A percentile compares a stretch with the other conserved stretches of the same genome.
These are phyloP conservation scores for Aspergillus proliferans DNA, from an alignment of 2,329 filamentous ascomycete species.

Conservation along the genomic window DNA sequence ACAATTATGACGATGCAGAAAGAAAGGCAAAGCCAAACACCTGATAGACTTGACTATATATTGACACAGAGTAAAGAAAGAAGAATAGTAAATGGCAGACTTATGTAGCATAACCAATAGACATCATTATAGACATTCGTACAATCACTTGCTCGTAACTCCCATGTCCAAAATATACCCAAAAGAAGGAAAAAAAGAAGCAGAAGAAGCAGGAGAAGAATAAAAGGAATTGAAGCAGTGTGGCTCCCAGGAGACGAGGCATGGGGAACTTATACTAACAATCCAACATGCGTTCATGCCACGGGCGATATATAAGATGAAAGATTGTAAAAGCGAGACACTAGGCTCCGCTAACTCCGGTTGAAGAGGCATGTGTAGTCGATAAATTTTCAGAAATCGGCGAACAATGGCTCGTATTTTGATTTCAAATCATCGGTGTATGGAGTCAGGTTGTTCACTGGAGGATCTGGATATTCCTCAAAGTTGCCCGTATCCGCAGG, in stretches of 20 bases:
- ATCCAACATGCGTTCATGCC: no score
- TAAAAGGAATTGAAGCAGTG: background rate
- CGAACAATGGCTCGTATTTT: conserved; percentile 56
- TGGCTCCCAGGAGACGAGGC: background rate
- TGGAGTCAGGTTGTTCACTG: conserved; percentile 46
- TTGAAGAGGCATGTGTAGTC: background rate
- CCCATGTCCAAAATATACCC: background rate
- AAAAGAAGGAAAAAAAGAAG: background rate
- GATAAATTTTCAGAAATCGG: conserved; percentile 47
- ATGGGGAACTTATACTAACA: no score
- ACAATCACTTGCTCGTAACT: background rate
- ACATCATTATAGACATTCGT: background rate
- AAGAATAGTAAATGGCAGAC: background rate
- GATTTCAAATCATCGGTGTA: conserved; percentile 57
- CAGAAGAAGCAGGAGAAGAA: background rate
- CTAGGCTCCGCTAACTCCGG: background rate
- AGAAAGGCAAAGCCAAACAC: no score
- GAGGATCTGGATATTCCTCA: conserved; percentile 56
- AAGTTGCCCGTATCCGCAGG: conserved; percentile 59
- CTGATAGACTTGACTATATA: background rate
- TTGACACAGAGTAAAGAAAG: background rate
- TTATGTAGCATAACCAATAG: background rate
- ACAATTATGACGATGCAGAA: no score
- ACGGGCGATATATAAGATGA: no score
- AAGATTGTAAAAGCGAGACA: background rate